These are phyloP conservation scores for Venturia oleaginea DNA, from an alignment of 2,329 filamentous ascomycete species.

Conservation along the genomic window DNA sequence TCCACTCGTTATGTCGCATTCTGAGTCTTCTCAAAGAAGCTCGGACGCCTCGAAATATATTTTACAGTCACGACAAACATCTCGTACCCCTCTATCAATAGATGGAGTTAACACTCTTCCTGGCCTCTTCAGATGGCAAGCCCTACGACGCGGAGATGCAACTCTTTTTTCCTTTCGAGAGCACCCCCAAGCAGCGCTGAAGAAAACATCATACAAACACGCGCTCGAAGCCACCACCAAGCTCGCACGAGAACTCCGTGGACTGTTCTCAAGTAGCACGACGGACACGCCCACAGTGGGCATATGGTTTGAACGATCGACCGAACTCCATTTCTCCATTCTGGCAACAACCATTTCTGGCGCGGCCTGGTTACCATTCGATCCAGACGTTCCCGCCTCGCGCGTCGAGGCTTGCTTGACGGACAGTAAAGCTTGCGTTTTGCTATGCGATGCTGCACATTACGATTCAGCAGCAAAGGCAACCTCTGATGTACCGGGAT, in stretches of 20 bases:
- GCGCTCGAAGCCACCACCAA: not conserved
- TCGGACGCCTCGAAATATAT: not conserved
- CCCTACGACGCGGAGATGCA: not conserved
- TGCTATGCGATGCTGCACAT: not conserved
- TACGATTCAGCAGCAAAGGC: not conserved
- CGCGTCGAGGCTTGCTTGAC: not conserved
- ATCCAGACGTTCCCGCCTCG: not conserved
- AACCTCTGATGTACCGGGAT: not conserved
- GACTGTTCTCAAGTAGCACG: not conserved
- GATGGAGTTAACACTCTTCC: not conserved
- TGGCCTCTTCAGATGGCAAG: not conserved
- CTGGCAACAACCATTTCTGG: conserved; percentile 2
- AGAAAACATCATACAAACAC: not conserved
- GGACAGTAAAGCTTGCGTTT: not conserved
- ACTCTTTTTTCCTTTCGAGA: not conserved
- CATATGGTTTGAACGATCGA: conserved; percentile 1
- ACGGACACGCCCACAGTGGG: not conserved
- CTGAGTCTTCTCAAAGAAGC: not conserved
- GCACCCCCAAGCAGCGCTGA: not conserved
- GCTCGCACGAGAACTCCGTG: not conserved
- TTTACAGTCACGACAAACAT: not conserved
- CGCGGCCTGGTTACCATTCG: conserved; percentile 1
- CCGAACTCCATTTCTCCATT: not conserved
- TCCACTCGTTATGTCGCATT: not conserved
- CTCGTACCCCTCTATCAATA: not conserved